Evolutionary conservation across 106 monocot genomes (phyloP), one percentile per base, ranked within the genome.

Genomic region (Chionographis japonica): DNA sequence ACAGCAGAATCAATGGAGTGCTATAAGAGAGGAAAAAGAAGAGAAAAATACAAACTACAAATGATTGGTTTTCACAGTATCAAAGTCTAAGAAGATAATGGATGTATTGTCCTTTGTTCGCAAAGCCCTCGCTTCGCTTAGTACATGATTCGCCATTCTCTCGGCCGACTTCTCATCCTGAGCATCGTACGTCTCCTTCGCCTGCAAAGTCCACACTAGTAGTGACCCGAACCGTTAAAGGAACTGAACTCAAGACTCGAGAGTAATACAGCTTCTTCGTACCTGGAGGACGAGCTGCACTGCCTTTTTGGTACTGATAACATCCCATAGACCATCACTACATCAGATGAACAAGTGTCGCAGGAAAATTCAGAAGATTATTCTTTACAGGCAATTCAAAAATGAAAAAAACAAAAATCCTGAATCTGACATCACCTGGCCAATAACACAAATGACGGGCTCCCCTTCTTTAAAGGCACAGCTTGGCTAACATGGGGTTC

Each of bases 311-410:
- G 66, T 66, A 67, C 82, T 84, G 13, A 95, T 82, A 56, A 95
- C 95, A 80, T 95, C 95, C 95, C 95, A 95, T 36, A 95, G 71
- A 36, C 95, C 95, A 74, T 95, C 95, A 77, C 95, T 95, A 72
- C 75, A 79, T 67, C 8, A 53, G 4, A 20, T 10, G 0, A 27
- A 43, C 18, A 1, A 40, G 27, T 14, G 11, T 63, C 27, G 56
- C 1, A 50, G 37, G 50, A 14, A 50, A 58, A 12, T 12, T 72
- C 53, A 69, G 4, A 40, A 70, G 40, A 12, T 17, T 2, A 15
- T 11, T n/a, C 12, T 42, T 27, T 43, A 68, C 16, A 7, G n/a
- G n/a, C 9, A 4, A 37, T 54, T 41, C 9, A 15, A 41, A 50
- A 36, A 35, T 6, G 35, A 9, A 3, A 36, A 9, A 12, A 8